Conservation (phyloP, 129 eudicot genomes). For the Dittrichia graveolens region DNA sequence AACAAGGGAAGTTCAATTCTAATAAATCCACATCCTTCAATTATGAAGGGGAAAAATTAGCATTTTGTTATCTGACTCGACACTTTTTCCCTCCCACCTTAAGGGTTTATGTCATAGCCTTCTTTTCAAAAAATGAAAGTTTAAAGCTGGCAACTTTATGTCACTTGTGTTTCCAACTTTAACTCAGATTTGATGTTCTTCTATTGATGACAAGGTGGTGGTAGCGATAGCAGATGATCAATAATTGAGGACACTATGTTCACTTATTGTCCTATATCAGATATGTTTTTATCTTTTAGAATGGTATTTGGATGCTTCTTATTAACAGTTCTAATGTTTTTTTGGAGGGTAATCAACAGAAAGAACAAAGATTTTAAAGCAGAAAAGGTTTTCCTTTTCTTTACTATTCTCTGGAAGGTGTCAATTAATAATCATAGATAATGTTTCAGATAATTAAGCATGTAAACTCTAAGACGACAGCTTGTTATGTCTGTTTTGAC, state of each 20-base stretch:
- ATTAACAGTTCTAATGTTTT: constrained; percentile 13
- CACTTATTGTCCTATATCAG: constrained; percentile 9
- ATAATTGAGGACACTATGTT: constrained; percentile 26
- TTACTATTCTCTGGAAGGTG: no score
- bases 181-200: constrained; percentile 18
- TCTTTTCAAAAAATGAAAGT: constrained; percentile 16
- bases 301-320: neutral
- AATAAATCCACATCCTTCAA: no score
- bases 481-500: no score
- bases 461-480: no score
- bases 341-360: neutral
- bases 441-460: no score
- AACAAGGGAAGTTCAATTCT: constrained; percentile 8
- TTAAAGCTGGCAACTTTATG: constrained; percentile 31
- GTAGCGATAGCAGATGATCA: constrained; percentile 15
- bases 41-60: constrained; percentile 23
- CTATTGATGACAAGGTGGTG: constrained; percentile 6
- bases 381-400: neutral
- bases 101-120: constrained; percentile 24
- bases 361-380: neutral
- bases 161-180: constrained; percentile 21
- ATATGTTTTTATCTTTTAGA: constrained; percentile 2
- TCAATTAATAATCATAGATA: no score
- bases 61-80: constrained; percentile 10
- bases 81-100: constrained; percentile 4